phyloP scores from a whole-genome alignment of 208 protist genomes.

The Leishmania aethiopica region DNA sequence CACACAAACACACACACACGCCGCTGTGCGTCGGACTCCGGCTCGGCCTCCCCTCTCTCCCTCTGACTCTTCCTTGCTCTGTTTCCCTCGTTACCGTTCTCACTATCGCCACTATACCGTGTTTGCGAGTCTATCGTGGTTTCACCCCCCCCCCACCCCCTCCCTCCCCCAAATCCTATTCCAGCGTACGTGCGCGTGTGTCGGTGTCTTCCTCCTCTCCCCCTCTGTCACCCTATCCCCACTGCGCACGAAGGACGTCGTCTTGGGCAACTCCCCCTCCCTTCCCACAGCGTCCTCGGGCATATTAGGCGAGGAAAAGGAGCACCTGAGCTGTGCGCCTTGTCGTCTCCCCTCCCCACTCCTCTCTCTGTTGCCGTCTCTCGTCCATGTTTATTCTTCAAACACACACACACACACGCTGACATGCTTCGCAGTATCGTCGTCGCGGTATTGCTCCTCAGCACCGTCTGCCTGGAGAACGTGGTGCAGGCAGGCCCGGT shows the following conservation, averaged over 20 bases:
- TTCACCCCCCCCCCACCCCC: not conserved
- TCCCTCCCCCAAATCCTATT: not conserved
- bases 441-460: constrained; percentile 20
- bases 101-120: not conserved
- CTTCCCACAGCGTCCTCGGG: not conserved
- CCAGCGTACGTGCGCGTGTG: not conserved
- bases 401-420: not conserved
- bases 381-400: not conserved
- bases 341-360: not conserved
- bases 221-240: not conserved
- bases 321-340: not conserved
- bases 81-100: not conserved
- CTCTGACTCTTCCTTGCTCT: not conserved
- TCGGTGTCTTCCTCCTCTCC: not conserved
- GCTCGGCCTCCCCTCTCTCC: not conserved
- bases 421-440: not conserved
- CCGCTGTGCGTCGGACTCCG: not conserved
- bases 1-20: not conserved
- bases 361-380: not conserved
- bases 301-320: not conserved
- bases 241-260: not conserved
- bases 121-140: not conserved
- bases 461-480: constrained; percentile 10
- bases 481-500: constrained; percentile 25
- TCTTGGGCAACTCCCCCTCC: not conserved